Evolutionary conservation across 2,329 filamentous ascomycete genomes (phyloP), one percentile per base, ranked within the genome.

Genomic region (Scopulariopsis brevicaulis): DNA sequence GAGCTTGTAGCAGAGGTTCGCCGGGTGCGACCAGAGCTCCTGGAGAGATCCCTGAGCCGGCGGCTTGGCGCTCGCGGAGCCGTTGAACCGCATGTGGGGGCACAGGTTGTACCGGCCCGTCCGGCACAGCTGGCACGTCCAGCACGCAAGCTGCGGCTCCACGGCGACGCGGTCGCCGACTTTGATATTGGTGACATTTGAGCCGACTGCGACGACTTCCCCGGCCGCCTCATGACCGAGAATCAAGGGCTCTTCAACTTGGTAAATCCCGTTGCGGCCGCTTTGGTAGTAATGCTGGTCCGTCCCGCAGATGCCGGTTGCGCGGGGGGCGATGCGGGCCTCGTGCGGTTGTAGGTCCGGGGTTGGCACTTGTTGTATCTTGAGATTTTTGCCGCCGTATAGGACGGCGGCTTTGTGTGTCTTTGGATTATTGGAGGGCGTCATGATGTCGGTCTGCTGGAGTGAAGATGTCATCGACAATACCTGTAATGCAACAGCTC

Each of bases 261-360:
- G 68, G 77, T 96, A 96, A 56, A 96, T 81, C 12, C 91, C 91
- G 15, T 81, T 84, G 68, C 92, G 90, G 80, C 92, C 95, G 48
- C 63, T 60, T 35, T 53, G 52, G 54, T 61, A 63, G 62, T 63
- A 64, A 74, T 96, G 96, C 43, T 76, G 95, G 71, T 62, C 60
- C 35, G 60, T 4, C 86, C 84, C 84, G 70, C 84, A 87, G 67
- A 87, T 76, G 52, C 83, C 83, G 15, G 84, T 86, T 53, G 80
- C 74, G 61, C 79, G 78, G 65, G 86, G 74, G 61, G 79, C 74
- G 61, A 87, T 74, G 64, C 84, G 83, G 58, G 87, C 79, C 62
- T 86, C 81, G 63, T 77, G 72, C 60, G 74, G 5, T 12, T 18
- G 37, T 59, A 72, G 87, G 59, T 80, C 79, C 8, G 85, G 87